These are phyloP conservation scores for Alternaria rosae DNA, from an alignment of 2,329 filamentous ascomycete species.

Conservation along the genomic window DNA sequence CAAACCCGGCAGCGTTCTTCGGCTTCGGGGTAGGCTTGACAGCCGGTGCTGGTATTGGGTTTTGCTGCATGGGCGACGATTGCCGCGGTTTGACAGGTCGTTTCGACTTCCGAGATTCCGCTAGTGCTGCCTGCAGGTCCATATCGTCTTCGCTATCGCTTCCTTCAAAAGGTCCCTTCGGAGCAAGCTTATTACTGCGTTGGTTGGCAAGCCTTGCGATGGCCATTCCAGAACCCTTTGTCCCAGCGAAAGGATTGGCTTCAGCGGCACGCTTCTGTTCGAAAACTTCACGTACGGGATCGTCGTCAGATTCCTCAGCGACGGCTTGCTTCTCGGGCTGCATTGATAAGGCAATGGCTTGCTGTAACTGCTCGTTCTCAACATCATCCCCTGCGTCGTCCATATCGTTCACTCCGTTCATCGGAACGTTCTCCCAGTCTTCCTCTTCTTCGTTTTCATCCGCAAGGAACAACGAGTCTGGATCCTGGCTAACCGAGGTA, in stretches of 20 bases:
- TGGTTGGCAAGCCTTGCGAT: slow-evolving; percentile 80
- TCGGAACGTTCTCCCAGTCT: slow-evolving; percentile 53
- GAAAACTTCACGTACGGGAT: slow-evolving; percentile 56
- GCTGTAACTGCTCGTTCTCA: slow-evolving; percentile 78
- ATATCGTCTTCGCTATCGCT: slow-evolving; percentile 72
- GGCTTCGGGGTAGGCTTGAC: slow-evolving; percentile 49
- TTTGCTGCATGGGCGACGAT: slow-evolving; percentile 32
- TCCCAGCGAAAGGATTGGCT: slow-evolving; percentile 50
- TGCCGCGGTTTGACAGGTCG: slow-evolving; percentile 44
- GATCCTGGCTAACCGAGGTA: slow-evolving; percentile 46
- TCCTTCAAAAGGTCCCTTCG: slow-evolving; percentile 50
- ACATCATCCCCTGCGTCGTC: slow-evolving; percentile 60
- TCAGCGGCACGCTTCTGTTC: slow-evolving; percentile 55
- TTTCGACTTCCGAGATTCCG: slow-evolving; percentile 69
- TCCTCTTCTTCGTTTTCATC: slow-evolving; percentile 52
- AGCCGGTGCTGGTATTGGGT: slow-evolving; percentile 9
- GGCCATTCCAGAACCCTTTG: slow-evolving; percentile 60
- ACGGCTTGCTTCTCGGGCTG: slow-evolving; percentile 63
- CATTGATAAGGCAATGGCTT: slow-evolving; percentile 86
- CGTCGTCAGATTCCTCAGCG: slow-evolving; percentile 54
- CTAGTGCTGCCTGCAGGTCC: slow-evolving; percentile 78
- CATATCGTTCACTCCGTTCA: slow-evolving; percentile 62
- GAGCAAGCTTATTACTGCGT: slow-evolving; percentile 64
- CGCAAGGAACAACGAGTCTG: slow-evolving; percentile 65
- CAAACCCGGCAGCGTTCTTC: slow-evolving; percentile 68